phyloP scores from a whole-genome alignment of 2,329 filamentous ascomycete species.

The Botrytis galanthina region DNA sequence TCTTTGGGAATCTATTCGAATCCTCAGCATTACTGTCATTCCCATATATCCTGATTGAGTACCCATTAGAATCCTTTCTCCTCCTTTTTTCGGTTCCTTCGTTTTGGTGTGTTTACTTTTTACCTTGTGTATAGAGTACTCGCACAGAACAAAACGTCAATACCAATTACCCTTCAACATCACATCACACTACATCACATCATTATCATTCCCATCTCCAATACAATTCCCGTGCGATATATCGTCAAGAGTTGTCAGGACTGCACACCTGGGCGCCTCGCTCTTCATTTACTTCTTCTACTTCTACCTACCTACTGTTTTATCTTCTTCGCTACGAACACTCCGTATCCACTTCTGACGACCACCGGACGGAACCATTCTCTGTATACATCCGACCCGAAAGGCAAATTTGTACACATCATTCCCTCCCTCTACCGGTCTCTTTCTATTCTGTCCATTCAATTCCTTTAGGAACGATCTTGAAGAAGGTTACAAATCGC shows the following conservation, averaged over 20 bases:
- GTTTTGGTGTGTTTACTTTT: slow-evolving; percentile 15
- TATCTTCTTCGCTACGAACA: background rate
- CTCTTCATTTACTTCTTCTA: background rate
- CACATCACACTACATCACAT: background rate
- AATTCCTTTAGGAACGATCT: background rate
- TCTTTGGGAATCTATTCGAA: slow-evolving; percentile 12
- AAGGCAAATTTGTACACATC: slow-evolving; percentile 8
- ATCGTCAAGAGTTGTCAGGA: background rate
- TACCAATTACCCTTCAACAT: background rate
- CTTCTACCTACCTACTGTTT: background rate
- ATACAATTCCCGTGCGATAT: background rate
- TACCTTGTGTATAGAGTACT: slow-evolving; percentile 9
- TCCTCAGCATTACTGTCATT: slow-evolving; percentile 8
- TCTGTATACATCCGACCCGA: slow-evolving; percentile 1
- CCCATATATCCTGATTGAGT: slow-evolving; percentile 15
- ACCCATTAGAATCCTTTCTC: slow-evolving; percentile 2
- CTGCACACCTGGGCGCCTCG: background rate
- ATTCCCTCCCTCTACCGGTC: background rate
- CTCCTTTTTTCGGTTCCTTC: slow-evolving; percentile 14
- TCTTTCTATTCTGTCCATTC: background rate
- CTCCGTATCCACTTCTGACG: background rate
- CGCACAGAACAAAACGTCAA: slow-evolving; percentile 7
- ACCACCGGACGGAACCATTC: slow-evolving; percentile 1
- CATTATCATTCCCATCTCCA: background rate
- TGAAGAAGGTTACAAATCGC: slow-evolving; percentile 8